These are phyloP conservation scores for Tillandsia leiboldiana DNA, from an alignment of 176 grass and related monocot species.

Conservation along the genomic window DNA sequence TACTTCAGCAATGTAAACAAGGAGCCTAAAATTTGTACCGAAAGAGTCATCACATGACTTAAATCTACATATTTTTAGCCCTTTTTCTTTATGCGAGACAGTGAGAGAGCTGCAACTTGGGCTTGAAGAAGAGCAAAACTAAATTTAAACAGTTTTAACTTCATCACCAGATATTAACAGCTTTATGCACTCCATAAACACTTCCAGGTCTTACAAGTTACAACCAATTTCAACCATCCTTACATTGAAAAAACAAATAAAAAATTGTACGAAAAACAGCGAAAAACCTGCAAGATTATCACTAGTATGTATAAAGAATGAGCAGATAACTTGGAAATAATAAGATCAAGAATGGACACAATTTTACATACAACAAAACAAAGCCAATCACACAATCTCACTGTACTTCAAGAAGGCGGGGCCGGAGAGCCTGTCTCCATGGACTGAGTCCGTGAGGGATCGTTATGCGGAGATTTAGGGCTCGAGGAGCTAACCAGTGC, in stretches of 20 bases:
- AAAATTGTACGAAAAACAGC: background rate
- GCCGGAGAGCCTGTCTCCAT: background rate
- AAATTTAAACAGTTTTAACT: no score
- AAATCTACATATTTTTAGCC: no score
- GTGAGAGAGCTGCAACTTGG: no score
- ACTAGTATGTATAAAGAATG: background rate
- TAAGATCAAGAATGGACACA: constrained; percentile 1
- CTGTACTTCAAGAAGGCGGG: background rate
- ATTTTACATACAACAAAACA: constrained; percentile 5
- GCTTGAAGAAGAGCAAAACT: no score
- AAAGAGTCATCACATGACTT: no score
- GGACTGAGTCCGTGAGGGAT: background rate
- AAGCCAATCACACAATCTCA: constrained; percentile 2
- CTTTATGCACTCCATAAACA: background rate
- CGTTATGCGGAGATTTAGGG: background rate
- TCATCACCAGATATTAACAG: background rate
- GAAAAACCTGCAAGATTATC: background rate
- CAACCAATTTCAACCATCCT: constrained; percentile 1
- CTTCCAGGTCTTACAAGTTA: background rate
- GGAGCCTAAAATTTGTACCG: no score
- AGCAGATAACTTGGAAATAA: background rate
- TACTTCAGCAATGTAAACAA: no score
- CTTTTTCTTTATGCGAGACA: no score
- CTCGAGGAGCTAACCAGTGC: background rate
- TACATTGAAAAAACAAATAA: background rate